These are phyloP conservation scores for Trichoderma guizhouense DNA, from an alignment of 2,329 filamentous ascomycete genomes.

Conservation along the genomic window DNA sequence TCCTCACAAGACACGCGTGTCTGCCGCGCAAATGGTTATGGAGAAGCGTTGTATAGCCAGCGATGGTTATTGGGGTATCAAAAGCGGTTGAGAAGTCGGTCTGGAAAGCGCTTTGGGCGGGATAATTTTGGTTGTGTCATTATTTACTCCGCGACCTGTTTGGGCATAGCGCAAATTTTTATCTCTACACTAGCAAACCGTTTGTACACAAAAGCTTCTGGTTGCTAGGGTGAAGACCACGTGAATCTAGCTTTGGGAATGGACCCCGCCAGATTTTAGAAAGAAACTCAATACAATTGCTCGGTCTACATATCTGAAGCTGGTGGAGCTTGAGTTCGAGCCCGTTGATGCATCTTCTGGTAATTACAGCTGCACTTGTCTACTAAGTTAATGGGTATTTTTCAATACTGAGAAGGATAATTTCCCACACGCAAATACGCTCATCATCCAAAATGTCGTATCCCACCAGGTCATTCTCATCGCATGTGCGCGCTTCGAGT, in stretches of 20 bases:
- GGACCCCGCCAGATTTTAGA: background rate
- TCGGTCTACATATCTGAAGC: background rate
- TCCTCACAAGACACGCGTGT: slow-evolving; percentile 38
- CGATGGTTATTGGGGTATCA: background rate
- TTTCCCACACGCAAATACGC: background rate
- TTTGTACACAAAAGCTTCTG: slow-evolving; percentile 16
- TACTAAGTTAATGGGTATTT: background rate
- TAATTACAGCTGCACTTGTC: background rate
- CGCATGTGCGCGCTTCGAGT: slow-evolving; percentile 63
- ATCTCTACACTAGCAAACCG: background rate
- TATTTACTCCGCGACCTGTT: slow-evolving; percentile 35
- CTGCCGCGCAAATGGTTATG: slow-evolving; percentile 9
- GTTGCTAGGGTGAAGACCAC: slow-evolving; percentile 30
- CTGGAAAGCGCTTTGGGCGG: slow-evolving; percentile 6
- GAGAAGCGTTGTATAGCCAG: background rate
- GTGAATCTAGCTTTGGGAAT: background rate
- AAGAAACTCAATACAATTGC: background rate
- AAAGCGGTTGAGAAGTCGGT: slow-evolving; percentile 12
- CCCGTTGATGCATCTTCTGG: background rate
- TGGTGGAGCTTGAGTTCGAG: background rate
- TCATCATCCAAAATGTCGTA: slow-evolving; percentile 48
- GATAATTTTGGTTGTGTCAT: slow-evolving; percentile 29
- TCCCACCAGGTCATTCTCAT: slow-evolving; percentile 55
- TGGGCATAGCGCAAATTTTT: slow-evolving; percentile 24
- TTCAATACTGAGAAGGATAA: too few species aligned